A percentile compares a stretch with the other conserved stretches of the same genome.
These are phyloP conservation scores for Candida nemodendra DNA, from an alignment of 805 yeast genomes.

Conservation along the genomic window DNA sequence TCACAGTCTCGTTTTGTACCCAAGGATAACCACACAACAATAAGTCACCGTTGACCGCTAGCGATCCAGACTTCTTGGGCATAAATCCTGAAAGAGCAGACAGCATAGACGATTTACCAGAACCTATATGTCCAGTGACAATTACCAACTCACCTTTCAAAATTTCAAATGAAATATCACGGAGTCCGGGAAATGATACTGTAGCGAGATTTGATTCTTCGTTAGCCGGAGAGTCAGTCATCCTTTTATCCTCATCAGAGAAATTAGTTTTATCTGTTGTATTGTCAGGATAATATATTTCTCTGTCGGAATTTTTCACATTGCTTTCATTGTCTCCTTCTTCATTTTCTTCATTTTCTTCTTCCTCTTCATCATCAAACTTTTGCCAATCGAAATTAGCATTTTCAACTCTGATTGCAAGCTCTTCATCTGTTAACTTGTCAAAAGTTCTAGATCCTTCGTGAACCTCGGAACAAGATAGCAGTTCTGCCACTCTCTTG, in stretches of 20 bases:
- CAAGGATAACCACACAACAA: slow-evolving; percentile 67
- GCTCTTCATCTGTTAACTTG: slow-evolving; percentile 20
- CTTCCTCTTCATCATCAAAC: slow-evolving; percentile 36
- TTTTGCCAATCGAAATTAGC: slow-evolving; percentile 70
- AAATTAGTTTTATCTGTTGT: slow-evolving; percentile 1
- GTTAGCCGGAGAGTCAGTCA: slow-evolving; percentile 14
- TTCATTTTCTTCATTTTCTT: slow-evolving; percentile 15
- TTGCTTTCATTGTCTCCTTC: background rate
- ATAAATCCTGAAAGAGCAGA: slow-evolving; percentile 72
- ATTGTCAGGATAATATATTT: background rate
- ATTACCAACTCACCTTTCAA: slow-evolving; percentile 64
- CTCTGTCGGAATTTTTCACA: background rate
- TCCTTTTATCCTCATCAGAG: background rate
- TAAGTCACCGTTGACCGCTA: slow-evolving; percentile 52
- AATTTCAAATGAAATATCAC: slow-evolving; percentile 49
- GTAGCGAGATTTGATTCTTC: slow-evolving; percentile 17
- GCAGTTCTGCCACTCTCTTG: slow-evolving; percentile 51
- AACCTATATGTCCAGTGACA: slow-evolving; percentile 73
- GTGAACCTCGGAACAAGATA: slow-evolving; percentile 41
- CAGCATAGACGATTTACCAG: slow-evolving; percentile 76
- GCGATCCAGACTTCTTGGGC: slow-evolving; percentile 51
- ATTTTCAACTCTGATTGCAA: slow-evolving; percentile 50
- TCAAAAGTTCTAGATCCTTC: slow-evolving; percentile 29
- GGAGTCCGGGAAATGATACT: slow-evolving; percentile 44
- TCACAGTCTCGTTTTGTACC: slow-evolving; percentile 79